Base-by-base conservation (phyloP, 306 rosid species). In the Hippophae tibetana region DNA sequence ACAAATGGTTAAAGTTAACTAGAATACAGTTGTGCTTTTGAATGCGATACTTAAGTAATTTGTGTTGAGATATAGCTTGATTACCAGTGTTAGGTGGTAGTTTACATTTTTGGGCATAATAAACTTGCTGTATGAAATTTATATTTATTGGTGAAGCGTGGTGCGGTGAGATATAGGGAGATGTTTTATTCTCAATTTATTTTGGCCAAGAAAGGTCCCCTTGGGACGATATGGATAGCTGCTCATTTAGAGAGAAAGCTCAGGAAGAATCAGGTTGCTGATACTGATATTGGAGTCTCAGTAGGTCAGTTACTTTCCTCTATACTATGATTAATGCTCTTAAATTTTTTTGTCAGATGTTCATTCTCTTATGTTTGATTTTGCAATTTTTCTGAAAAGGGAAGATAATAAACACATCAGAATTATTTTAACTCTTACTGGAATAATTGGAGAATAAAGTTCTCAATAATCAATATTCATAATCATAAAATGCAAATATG, bases 171-270 rank as follows among this genome's bases (percentile, higher is more conserved):
- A 48, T 41, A 41, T n/a, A 52, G 38, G 38, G 38, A 31, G 26
- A 92, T 93, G 99, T 93, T 93, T 77, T 93, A 93, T 76, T 93
- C 99, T 67, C 99, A 93, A 81, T 93, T 93, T 65, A 93, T 93
- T 58, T 82, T 93, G 90, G 99, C 99, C 57, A 93, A 93, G 78
- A 93, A 93, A 72, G 99, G 99, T 31, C 99, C 99, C 1, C 89
- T 93, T 42, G 99, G 99, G 79, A 93, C 99, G 1, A 89, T 93
- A 84, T 93, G 99, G 99, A 93, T 93, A 65, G 99, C 99, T 8
- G 99, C 99, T 5, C 99, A 93, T 80, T 82, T 93, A 74, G 99
- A 93, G 86, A 77, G 99, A 83, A 93, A 93, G 87, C 90, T 93
- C 59, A 80, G 99, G 5, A 93, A 93, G 82, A 93, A 93, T 74